phyloP scores from a whole-genome alignment of 1,139 yeast genomes.

The Lodderomyces orthopsilosis region DNA sequence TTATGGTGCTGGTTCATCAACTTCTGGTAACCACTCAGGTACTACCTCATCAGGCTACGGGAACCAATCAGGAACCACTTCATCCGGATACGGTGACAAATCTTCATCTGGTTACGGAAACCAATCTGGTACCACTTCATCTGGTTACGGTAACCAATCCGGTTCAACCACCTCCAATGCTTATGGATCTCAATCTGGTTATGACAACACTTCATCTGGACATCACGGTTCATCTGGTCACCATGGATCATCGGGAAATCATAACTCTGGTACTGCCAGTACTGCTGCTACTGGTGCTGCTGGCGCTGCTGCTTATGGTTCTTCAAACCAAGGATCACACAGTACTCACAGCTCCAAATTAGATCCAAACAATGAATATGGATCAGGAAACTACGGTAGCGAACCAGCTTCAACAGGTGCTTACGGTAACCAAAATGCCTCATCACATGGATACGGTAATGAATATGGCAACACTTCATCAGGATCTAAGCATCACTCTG shows the following conservation, averaged over 20 bases:
- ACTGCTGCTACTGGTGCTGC: slow-evolving; percentile 7
- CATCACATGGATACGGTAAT: slow-evolving; percentile 5
- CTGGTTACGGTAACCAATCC: slow-evolving; percentile 6
- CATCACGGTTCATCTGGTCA: slow-evolving; percentile 5
- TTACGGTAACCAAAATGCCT: slow-evolving; percentile 5
- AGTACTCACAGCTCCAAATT: slow-evolving; percentile 1
- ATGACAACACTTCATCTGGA: slow-evolving; percentile 5
- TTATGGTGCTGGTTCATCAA: slow-evolving; percentile 8
- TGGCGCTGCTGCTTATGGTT: slow-evolving; percentile 7
- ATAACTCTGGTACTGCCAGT: slow-evolving; percentile 6
- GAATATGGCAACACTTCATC: not conserved
- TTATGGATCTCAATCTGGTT: slow-evolving; percentile 5
- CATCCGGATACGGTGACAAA: slow-evolving; percentile 7
- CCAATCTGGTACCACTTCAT: slow-evolving; percentile 6
- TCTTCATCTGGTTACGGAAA: slow-evolving; percentile 8
- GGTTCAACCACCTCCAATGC: slow-evolving; percentile 3
- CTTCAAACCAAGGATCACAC: slow-evolving; percentile 4
- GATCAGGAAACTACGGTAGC: slow-evolving; percentile 2
- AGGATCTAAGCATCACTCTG: not conserved
- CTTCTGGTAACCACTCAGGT: slow-evolving; percentile 5
- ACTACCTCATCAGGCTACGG: slow-evolving; percentile 6
- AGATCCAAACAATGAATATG: slow-evolving; percentile 1
- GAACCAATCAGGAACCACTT: slow-evolving; percentile 3
- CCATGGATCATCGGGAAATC: slow-evolving; percentile 3
- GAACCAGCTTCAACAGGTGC: slow-evolving; percentile 3